Base-by-base conservation (phyloP, 345 rosid genomes). In the Eucalyptus curtisii region DNA sequence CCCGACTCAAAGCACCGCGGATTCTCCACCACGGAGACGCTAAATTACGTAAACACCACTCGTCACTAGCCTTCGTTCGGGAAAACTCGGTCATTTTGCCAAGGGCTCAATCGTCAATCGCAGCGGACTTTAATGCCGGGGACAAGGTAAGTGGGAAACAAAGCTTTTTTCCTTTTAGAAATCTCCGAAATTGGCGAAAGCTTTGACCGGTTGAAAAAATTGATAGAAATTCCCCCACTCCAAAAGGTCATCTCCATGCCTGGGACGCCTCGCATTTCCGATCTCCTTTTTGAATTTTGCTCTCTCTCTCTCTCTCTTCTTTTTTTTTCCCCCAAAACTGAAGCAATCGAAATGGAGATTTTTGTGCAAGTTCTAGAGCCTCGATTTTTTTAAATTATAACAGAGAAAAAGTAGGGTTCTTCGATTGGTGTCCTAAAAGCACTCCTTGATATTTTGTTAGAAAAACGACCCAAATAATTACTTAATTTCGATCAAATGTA, bases 1-100 rank as follows among this genome's bases (percentile, higher is more conserved):
- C 68, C 82, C 84, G 40, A 40, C 84, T 76, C 84, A 76, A 76
- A 76, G 84, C 84, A 76, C 84, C 84, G 84, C 84, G 84, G 84
- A 76, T 76, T 76, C 84, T 76, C 84, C 84, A 76, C 84, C 84
- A 76, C 47, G 84, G 84, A 1, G 47, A 2, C 5, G 30, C 44
- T 9, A 6, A 76, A 76, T 76, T 76, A 76, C 84, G 84, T 5
- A 2, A 76, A 76, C 84, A 12, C 47, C 84, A 1, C 30, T 25
- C 0, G 45, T 11, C 47, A 40, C 11, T 20, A 11, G 47, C 84
- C 30, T 6, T 11, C 14, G 30, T 3, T 1, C 47, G 82, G 76
- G 82, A 2, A 25, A 11, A 40, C 11, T 6, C 16, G 4, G 15
- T 11, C 7, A 6, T 40, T 22, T 20, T 42, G 13, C 47, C 30